A percentile compares a stretch with the other conserved stretches of the same genome.
phyloP scores from a whole-genome alignment of 345 rosid genomes.

The Acer negundo region DNA sequence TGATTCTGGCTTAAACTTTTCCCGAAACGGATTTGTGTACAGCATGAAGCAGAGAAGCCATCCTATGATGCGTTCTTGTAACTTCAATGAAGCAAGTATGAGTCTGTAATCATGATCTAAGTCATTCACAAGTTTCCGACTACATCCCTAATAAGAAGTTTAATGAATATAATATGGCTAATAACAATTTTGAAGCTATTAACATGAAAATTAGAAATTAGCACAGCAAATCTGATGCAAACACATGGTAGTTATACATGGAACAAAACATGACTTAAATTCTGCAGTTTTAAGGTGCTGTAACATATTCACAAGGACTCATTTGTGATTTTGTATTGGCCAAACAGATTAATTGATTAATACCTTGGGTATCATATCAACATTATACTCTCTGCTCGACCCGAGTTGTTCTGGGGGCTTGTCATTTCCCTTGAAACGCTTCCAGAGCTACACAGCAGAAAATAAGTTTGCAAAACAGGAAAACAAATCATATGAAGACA shows the following conservation, averaged over 20 bases:
- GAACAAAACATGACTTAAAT: background rate
- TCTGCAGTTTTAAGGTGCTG: background rate
- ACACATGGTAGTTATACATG: background rate
- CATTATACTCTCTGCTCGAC: conserved; percentile 75
- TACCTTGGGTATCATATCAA: conserved; percentile 92
- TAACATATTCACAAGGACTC: background rate
- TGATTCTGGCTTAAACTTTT: background rate
- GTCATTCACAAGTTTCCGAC: background rate
- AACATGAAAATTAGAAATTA: too few species aligned
- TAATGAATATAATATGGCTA: too few species aligned
- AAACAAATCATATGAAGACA: background rate
- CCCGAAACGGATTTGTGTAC: background rate
- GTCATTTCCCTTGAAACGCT: conserved; percentile 71
- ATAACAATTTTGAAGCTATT: too few species aligned
- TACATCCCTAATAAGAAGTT: background rate
- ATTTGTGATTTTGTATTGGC: background rate
- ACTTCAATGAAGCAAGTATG: background rate
- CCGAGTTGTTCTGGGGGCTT: conserved; percentile 70
- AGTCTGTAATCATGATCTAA: background rate
- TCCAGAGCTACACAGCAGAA: conserved; percentile 64
- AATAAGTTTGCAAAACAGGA: background rate
- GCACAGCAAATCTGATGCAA: too few species aligned
- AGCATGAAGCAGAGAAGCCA: background rate
- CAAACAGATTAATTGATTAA: background rate
- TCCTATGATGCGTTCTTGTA: background rate